Percentiles rank a stretch among this genome's conserved stretches.
phyloP scores from a whole-genome alignment of 1,284 basidiomycete species.

The Sphagnurus paluster region DNA sequence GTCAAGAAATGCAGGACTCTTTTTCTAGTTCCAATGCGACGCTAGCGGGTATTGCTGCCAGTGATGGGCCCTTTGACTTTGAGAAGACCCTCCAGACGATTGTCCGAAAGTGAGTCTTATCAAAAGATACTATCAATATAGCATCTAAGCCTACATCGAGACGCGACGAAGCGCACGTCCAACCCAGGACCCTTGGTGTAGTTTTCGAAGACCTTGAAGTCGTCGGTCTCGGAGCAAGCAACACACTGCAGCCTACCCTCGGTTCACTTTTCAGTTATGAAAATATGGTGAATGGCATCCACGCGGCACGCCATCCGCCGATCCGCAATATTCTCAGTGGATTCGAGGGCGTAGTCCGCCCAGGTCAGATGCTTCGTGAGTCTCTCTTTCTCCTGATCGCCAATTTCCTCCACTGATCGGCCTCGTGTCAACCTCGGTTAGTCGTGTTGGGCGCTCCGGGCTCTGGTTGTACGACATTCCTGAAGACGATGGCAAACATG shows the following conservation, averaged over 20 bases:
- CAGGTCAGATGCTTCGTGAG: constrained; percentile 1
- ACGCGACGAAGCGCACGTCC: background rate
- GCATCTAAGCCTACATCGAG: too few species aligned
- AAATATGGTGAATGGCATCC: background rate
- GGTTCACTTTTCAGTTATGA: background rate
- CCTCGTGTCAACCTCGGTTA: too few species aligned
- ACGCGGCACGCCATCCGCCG: background rate
- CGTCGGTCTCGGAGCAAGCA: background rate
- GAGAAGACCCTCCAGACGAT: too few species aligned
- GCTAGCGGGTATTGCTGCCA: too few species aligned
- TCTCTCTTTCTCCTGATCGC: too few species aligned
- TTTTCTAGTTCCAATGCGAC: too few species aligned
- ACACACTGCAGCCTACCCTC: background rate
- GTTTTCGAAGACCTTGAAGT: background rate
- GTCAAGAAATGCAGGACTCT: too few species aligned
- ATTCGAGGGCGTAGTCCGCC: too few species aligned
- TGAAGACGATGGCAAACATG: constrained; percentile 60
- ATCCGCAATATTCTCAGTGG: background rate
- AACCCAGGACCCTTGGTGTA: background rate
- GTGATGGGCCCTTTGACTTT: too few species aligned
- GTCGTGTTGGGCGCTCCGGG: constrained; percentile 64
- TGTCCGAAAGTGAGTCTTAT: too few species aligned
- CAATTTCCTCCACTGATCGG: too few species aligned
- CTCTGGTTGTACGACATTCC: constrained; percentile 57
- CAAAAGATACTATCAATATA: too few species aligned